phyloP scores from a whole-genome alignment of 2,329 filamentous ascomycete genomes.

The Xylariaceae sp. region DNA sequence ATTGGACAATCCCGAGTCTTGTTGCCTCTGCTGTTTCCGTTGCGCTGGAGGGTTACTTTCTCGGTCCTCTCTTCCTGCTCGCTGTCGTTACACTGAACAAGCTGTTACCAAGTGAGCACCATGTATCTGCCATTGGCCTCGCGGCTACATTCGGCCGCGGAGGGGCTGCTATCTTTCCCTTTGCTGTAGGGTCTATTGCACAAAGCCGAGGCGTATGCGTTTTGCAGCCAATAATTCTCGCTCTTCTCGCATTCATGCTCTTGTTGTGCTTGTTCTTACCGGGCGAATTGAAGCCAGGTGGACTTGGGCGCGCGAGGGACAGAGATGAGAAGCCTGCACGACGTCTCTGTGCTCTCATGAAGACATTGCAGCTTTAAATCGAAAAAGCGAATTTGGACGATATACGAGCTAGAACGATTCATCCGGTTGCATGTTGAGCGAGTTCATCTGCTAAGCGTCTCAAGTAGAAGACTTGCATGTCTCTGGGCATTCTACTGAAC shows the following conservation, averaged over 20 bases:
- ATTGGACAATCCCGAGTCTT: constrained; percentile 79
- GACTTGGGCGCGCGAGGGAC: constrained; percentile 38
- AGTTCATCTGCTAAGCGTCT: constrained; percentile 68
- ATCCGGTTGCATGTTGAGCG: constrained; percentile 17
- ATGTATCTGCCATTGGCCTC: constrained; percentile 74
- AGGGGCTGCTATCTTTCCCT: constrained; percentile 63
- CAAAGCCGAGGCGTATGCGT: constrained; percentile 52
- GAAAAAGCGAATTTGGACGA: too few relatives aligned
- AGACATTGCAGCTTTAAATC: background rate
- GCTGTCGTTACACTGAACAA: constrained; percentile 71
- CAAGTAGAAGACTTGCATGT: constrained; percentile 72
- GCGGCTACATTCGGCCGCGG: constrained; percentile 72
- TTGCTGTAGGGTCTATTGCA: constrained; percentile 67
- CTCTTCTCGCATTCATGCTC: constrained; percentile 43
- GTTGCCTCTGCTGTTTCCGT: constrained; percentile 70
- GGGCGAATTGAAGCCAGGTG: constrained; percentile 36
- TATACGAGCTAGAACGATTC: background rate
- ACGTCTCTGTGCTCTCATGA: constrained; percentile 2
- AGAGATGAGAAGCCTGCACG: constrained; percentile 34
- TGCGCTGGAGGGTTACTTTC: constrained; percentile 70
- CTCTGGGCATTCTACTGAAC: constrained; percentile 61
- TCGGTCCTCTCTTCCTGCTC: constrained; percentile 75
- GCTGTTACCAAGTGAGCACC: constrained; percentile 63
- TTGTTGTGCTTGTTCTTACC: constrained; percentile 44
- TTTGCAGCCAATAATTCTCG: constrained; percentile 53